Percentiles rank a stretch among this genome's conserved stretches.
phyloP scores from a whole-genome alignment of 345 rosid genomes.

The Angophora floribunda region DNA sequence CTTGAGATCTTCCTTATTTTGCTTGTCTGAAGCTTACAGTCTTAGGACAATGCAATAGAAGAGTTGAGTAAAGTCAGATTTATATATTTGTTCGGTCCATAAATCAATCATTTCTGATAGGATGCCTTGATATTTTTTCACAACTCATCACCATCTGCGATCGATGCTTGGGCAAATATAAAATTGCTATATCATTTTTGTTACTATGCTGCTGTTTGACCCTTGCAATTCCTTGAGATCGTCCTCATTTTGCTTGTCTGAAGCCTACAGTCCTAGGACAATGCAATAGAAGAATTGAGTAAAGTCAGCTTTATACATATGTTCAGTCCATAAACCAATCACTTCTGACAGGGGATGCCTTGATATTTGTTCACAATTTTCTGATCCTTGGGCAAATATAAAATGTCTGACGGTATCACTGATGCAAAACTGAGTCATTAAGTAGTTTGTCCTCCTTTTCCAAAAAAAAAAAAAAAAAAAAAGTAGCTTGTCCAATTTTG shows the following conservation, averaged over 20 bases:
- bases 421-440: not conserved
- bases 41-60: not conserved
- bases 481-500: not conserved
- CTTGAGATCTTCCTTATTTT: not conserved
- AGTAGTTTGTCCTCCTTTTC: not conserved
- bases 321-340: not conserved
- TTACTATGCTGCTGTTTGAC: not conserved
- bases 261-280: not conserved
- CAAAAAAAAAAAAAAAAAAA: too few relatives aligned
- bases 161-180: not conserved
- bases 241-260: not conserved
- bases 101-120: not conserved
- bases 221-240: not conserved
- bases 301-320: not conserved
- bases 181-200: not conserved
- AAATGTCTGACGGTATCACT: not conserved
- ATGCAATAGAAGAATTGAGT: not conserved
- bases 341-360: not conserved
- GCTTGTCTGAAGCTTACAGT: not conserved
- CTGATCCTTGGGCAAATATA: not conserved
- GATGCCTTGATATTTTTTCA: not conserved
- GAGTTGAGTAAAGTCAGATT: not conserved
- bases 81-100: not conserved
- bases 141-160: not conserved
- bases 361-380: not conserved